Conservation (phyloP, 768 basidiomycete species). For the Boletus pseudopeckii region DNA sequence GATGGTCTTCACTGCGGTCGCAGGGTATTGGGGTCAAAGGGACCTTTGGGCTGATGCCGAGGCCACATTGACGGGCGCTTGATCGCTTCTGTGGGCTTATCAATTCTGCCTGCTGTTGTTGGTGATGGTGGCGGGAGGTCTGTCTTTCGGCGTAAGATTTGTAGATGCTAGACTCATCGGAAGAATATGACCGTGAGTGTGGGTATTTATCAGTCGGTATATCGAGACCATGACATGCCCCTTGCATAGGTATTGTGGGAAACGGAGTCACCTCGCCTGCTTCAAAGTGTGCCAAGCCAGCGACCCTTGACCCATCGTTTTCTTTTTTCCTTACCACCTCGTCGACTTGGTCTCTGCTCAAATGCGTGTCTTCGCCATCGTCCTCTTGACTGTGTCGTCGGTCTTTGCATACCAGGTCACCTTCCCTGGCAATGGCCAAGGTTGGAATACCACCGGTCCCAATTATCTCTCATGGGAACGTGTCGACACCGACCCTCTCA, state of each 20-base stretch:
- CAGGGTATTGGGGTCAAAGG: slow-evolving; percentile 70
- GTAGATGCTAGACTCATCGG: not conserved
- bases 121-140: not conserved
- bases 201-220: not conserved
- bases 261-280: not conserved
- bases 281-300: slow-evolving; percentile 4
- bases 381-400: slow-evolving; percentile 52
- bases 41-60: slow-evolving; percentile 82
- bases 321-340: not conserved
- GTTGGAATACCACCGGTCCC: slow-evolving; percentile 57
- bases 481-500: slow-evolving; percentile 62
- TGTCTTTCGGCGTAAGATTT: slow-evolving; percentile 6
- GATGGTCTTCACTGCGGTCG: slow-evolving; percentile 65
- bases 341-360: slow-evolving; percentile 1
- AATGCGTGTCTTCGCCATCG: slow-evolving; percentile 43
- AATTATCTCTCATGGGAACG: slow-evolving; percentile 59
- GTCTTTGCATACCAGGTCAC: slow-evolving; percentile 64
- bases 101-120: not conserved
- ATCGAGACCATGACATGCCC: not conserved
- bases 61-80: slow-evolving; percentile 36
- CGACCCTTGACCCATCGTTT: not conserved
- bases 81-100: slow-evolving; percentile 1
- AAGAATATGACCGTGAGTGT: slow-evolving; percentile 1
- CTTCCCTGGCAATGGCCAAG: slow-evolving; percentile 41
- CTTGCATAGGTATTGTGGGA: slow-evolving; percentile 22